Evolutionary conservation across 768 basidiomycete species (phyloP), one percentile per base, ranked within the genome.

Genomic region (Ephemerocybe angulata): DNA sequence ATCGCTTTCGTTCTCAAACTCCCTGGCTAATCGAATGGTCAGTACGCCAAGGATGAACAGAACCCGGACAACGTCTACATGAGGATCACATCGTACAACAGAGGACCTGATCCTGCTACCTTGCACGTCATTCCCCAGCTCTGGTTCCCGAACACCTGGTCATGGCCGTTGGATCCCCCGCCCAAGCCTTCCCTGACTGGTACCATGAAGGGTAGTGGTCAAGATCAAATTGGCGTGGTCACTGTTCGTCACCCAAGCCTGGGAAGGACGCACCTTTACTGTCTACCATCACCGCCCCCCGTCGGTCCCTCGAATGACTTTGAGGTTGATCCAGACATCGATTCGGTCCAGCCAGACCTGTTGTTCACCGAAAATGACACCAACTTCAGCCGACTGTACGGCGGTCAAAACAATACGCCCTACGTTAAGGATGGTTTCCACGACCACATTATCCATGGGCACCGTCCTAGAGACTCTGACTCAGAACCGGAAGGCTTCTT

Each of bases 111-210:
- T 56, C 83, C 93, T 1, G 94, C 96, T 17, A 95, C 88, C 25
- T 75, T 99, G 55, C 97, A 99, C 68, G 81, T 99, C 62, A 79
- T 99, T 35, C 97, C 97, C 22, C 95, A 98, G 62, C 76, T 98
- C 40, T 98, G 91, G 88, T 99, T 98, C 76, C 86, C 93, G 21
- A 99, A 99, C 69, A 95, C 92, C 28, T 99, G 97, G 97, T 98
- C 97, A 1, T 99, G 97, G 97, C 77, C 81, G 8, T 59, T 77
- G 10, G 80, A 85, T 33, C 83, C 83, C 56, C 87, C 88, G 6
- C 73, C 79, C 0, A 83, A 83, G 73, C 87, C 89, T 31, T 74
- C 70, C 7, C 71, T 93, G 62, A 75, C 70, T 33, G 83, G 79
- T 3, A 82, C 84, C 3, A 71, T 78, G 38, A 69, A 72, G 50